Evolutionary conservation across 2,329 filamentous ascomycete genomes (phyloP).

Genomic region (Sporothrix schenckii): DNA sequence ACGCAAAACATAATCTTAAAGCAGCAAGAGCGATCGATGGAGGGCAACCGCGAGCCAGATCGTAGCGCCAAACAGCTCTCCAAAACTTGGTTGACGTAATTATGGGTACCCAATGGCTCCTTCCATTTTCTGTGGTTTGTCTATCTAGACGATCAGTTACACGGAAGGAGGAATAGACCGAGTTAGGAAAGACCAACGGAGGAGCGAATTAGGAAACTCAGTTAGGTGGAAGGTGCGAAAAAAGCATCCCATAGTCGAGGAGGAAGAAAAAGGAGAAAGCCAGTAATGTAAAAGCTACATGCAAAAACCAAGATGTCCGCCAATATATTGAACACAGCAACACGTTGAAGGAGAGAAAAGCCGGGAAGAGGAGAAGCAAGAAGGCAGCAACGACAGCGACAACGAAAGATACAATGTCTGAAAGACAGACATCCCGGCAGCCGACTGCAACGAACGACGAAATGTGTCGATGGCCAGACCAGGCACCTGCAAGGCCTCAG

Average conservation of each 20-base stretch:
- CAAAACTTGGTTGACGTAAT: constrained; percentile 24
- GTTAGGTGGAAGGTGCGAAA: background rate
- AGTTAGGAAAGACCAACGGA: constrained; percentile 15
- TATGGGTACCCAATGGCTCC: constrained; percentile 12
- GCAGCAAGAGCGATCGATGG: constrained; percentile 11
- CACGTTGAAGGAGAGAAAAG: background rate
- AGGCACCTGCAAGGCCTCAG: background rate
- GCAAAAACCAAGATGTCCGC: background rate
- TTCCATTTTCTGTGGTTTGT: background rate
- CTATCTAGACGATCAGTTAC: background rate
- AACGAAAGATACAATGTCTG: background rate
- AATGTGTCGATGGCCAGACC: constrained; percentile 14
- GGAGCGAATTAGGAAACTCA: background rate
- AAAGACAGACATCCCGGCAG: background rate
- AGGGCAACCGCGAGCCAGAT: background rate
- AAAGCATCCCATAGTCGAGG: background rate
- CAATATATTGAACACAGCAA: background rate
- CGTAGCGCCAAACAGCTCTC: constrained; percentile 20
- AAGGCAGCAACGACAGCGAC: background rate
- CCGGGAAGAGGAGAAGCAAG: background rate
- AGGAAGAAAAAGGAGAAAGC: background rate
- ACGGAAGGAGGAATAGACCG: background rate
- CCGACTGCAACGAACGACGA: background rate
- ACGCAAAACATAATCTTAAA: background rate
- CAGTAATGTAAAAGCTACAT: background rate